Percentiles rank a stretch among this genome's conserved stretches.
Evolutionary conservation across 1,284 basidiomycete species (phyloP).

Genomic region (Apiotrichum domesticum): DNA sequence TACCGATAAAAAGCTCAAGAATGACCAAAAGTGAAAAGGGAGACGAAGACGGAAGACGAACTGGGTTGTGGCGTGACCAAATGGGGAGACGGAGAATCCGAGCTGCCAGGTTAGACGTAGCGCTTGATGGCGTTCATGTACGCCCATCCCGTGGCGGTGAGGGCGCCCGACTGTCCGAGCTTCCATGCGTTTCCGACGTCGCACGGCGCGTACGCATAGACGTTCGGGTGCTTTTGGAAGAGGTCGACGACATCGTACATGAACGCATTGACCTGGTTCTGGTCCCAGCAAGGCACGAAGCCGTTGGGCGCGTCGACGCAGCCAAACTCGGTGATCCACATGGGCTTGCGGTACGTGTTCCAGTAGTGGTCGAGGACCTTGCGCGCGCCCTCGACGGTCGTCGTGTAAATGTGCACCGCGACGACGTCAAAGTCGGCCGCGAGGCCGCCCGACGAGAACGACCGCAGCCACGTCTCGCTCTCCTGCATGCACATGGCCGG

Average conservation of each 20-base stretch:
- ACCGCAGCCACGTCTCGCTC: slow-evolving; percentile 13
- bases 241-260: slow-evolving; percentile 44
- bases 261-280: slow-evolving; percentile 34
- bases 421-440: slow-evolving; percentile 36
- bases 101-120: too few relatives aligned
- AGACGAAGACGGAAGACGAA: too few relatives aligned
- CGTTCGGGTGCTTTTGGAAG: slow-evolving; percentile 37
- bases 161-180: background rate
- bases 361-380: slow-evolving; percentile 42
- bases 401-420: slow-evolving; percentile 47
- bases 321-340: slow-evolving; percentile 46
- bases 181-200: background rate
- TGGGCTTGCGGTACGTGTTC: slow-evolving; percentile 42
- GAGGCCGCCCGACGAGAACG: slow-evolving; percentile 28
- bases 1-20: too few relatives aligned
- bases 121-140: background rate
- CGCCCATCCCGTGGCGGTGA: background rate
- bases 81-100: too few relatives aligned
- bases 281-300: slow-evolving; percentile 42
- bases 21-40: too few relatives aligned
- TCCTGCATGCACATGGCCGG: slow-evolving; percentile 40
- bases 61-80: too few relatives aligned
- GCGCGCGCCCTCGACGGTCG: slow-evolving; percentile 37
- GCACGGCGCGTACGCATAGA: slow-evolving; percentile 29
- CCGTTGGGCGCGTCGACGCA: slow-evolving; percentile 40